Percentiles rank a stretch among this genome's conserved stretches.
These are phyloP conservation scores for Orbilia ellipsospora DNA, from an alignment of 2,329 filamentous ascomycete species.

Conservation along the genomic window DNA sequence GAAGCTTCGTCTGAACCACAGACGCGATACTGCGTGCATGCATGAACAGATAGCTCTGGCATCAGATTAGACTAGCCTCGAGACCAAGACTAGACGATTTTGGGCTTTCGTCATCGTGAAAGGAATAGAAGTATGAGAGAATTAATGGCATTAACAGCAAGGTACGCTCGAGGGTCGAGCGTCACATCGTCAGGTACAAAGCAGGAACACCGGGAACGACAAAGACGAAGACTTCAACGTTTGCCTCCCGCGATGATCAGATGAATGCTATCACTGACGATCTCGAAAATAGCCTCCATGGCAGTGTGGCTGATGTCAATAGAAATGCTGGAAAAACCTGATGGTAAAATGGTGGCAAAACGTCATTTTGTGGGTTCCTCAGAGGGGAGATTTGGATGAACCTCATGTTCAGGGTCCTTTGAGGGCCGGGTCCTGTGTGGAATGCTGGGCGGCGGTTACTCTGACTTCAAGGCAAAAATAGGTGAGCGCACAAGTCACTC, in stretches of 20 bases:
- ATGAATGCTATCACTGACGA: constrained; percentile 15
- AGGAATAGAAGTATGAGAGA: constrained; percentile 2
- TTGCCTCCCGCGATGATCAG: constrained; percentile 29
- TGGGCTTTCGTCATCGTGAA: constrained; percentile 16
- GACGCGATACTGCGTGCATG: not conserved
- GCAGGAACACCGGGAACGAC: not conserved
- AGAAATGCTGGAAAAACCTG: constrained; percentile 13
- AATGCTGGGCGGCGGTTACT: constrained; percentile 47
- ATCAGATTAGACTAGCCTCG: not conserved
- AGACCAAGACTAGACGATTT: not conserved
- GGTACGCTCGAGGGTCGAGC: not conserved
- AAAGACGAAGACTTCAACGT: constrained; percentile 3
- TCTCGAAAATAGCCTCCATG: constrained; percentile 25
- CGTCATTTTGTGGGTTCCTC: constrained; percentile 8
- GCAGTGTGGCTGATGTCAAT: constrained; percentile 37
- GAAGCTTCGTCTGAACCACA: no score
- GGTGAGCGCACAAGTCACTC: constrained; percentile 47
- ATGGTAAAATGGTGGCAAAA: constrained; percentile 42
- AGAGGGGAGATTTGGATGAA: not conserved
- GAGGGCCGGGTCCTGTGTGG: constrained; percentile 19
- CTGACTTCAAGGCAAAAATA: constrained; percentile 52
- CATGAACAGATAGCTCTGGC: not conserved
- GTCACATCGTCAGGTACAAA: constrained; percentile 8
- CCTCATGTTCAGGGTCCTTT: constrained; percentile 22
- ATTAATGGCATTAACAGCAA: not conserved